A percentile compares a stretch with the other conserved stretches of the same genome.
These are phyloP conservation scores for Choanephora cucurbitarum DNA, from an alignment of 371 early-diverging fungal species.

Conservation along the genomic window DNA sequence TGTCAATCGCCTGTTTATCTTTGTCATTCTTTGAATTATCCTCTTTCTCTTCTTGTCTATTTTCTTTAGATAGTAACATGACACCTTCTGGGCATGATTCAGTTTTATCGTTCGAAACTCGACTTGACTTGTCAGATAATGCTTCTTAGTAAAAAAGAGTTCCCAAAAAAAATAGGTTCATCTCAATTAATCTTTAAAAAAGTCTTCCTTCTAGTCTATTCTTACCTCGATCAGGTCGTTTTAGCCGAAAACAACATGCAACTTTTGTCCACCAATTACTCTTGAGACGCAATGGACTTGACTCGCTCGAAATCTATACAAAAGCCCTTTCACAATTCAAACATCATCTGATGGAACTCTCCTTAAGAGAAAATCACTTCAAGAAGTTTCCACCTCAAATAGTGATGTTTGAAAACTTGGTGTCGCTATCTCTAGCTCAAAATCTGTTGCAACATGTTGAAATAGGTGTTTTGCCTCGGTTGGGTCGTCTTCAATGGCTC, in stretches of 20 bases:
- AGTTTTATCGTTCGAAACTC: constrained; percentile 1
- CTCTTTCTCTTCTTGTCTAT: neutral
- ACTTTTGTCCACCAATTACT: constrained; percentile 20
- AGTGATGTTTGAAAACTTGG: constrained; percentile 55
- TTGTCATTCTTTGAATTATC: neutral
- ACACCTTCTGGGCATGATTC: neutral
- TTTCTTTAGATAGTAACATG: neutral
- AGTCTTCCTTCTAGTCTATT: constrained; percentile 22
- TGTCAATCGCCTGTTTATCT: neutral
- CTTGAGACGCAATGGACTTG: constrained; percentile 22
- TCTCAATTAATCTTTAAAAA: no score
- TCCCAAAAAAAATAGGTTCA: no score
- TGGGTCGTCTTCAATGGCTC: constrained; percentile 35
- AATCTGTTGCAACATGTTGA: constrained; percentile 50
- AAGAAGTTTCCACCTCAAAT: constrained; percentile 57
- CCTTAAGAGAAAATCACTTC: constrained; percentile 51
- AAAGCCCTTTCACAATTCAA: constrained; percentile 20
- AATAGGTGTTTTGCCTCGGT: constrained; percentile 19
- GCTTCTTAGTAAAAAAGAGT: constrained; percentile 21
- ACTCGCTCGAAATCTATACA: constrained; percentile 15
- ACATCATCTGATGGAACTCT: constrained; percentile 35
- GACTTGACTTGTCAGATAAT: constrained; percentile 23
- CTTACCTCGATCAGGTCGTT: constrained; percentile 9
- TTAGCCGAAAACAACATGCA: constrained; percentile 14
- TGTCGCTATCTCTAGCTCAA: constrained; percentile 65